Evolutionary conservation across 495 filamentous ascomycete genomes (phyloP).

Genomic region (Xylaria flabelliformis): DNA sequence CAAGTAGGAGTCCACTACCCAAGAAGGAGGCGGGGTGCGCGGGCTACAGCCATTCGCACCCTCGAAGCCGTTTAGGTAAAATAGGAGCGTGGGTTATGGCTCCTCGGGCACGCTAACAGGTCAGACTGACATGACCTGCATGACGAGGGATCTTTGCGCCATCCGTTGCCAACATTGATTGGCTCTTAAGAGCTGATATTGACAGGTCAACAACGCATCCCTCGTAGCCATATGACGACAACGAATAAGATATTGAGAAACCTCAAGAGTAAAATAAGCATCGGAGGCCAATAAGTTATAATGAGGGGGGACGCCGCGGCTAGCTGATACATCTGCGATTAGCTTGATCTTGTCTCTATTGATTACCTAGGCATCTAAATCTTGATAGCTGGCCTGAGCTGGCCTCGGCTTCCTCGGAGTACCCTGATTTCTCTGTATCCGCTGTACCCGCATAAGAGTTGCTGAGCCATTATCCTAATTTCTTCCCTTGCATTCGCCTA

Average conservation of each 20-base stretch:
- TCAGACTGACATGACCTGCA: constrained; percentile 6
- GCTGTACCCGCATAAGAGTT: not conserved
- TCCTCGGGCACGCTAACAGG: not conserved
- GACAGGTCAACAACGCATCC: not conserved
- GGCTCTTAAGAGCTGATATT: not conserved
- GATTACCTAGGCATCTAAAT: not conserved
- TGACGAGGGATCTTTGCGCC: not conserved
- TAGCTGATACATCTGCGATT: not conserved
- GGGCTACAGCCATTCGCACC: not conserved
- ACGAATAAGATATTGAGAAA: not conserved
- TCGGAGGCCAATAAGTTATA: not conserved
- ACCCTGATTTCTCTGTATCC: not conserved
- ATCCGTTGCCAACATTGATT: not conserved
- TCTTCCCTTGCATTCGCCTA: not conserved
- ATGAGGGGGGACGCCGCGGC: not conserved
- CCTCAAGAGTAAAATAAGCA: not conserved
- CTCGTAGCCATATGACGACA: not conserved
- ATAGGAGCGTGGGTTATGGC: not conserved
- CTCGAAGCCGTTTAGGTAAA: not conserved
- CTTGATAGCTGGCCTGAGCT: not conserved
- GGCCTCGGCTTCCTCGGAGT: not conserved
- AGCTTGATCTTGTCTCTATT: not conserved
- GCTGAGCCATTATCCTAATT: not conserved
- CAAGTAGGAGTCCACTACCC: not conserved
- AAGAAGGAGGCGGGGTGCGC: not conserved